phyloP scores from a whole-genome alignment of 2,329 filamentous ascomycete species.

The Lithohypha guttulata region DNA sequence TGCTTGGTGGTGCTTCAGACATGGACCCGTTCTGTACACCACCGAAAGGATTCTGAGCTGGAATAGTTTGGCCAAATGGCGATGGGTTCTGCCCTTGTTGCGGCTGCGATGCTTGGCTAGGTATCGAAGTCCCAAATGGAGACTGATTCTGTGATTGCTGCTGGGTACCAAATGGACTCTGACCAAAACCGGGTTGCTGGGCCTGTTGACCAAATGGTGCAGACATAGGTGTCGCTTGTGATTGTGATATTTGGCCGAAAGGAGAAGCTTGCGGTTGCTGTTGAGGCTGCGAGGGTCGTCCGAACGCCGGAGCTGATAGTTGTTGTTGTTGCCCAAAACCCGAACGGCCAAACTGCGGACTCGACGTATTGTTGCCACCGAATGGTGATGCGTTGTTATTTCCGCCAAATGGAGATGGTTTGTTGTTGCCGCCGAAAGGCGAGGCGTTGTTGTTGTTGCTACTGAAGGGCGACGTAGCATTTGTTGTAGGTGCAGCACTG shows the following conservation, averaged over 20 bases:
- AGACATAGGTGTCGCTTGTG: neutral
- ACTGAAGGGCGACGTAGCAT: conserved; percentile 21
- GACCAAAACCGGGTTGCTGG: neutral
- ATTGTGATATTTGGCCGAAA: conserved; percentile 11
- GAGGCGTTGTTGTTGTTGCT: conserved; percentile 12
- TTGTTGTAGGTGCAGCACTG: neutral
- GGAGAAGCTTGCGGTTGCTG: conserved; percentile 11
- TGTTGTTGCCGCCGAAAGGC: conserved; percentile 19
- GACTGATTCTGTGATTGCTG: neutral
- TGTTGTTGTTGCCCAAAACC: conserved; percentile 28
- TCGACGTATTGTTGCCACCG: conserved; percentile 10
- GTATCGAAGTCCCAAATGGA: neutral
- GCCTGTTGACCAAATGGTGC: conserved; percentile 15
- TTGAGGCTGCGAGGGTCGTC: conserved; percentile 24
- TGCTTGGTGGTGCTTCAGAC: conserved; percentile 21
- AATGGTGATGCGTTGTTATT: conserved; percentile 14
- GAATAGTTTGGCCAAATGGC: neutral
- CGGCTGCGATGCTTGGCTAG: neutral
- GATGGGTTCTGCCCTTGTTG: neutral
- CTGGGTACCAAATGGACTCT: neutral
- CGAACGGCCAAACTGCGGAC: conserved; percentile 32
- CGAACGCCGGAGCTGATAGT: conserved; percentile 27
- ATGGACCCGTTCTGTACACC: too few relatives aligned
- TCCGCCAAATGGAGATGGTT: conserved; percentile 15
- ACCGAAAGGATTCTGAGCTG: neutral